Percentiles rank a stretch among this genome's conserved stretches.
Conservation (phyloP, 768 basidiomycete species). For the Leucogyrophana mollusca region DNA sequence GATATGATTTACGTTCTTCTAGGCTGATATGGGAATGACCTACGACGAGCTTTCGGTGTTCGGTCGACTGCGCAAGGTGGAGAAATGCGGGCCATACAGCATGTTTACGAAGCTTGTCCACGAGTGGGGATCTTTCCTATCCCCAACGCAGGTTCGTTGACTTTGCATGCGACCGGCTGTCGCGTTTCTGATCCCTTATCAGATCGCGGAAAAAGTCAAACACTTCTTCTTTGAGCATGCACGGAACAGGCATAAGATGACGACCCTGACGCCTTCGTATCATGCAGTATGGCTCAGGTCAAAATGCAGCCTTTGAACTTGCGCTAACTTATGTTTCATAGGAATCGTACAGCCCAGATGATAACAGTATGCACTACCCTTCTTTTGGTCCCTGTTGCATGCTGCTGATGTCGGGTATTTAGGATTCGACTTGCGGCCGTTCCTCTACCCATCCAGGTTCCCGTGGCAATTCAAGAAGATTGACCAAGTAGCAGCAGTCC, state of each 20-base stretch:
- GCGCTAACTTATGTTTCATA: slow-evolving; percentile 27
- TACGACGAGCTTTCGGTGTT: slow-evolving; percentile 95
- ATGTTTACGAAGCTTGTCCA: slow-evolving; percentile 94
- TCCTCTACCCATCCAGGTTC: slow-evolving; percentile 93
- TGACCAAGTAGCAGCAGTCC: slow-evolving; percentile 73
- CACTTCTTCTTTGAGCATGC: slow-evolving; percentile 97
- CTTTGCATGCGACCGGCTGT: neutral
- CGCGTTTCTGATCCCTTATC: neutral
- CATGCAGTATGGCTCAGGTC: slow-evolving; percentile 70
- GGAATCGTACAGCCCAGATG: slow-evolving; percentile 97
- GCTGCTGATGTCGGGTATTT: slow-evolving; percentile 6
- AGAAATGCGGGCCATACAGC: slow-evolving; percentile 97
- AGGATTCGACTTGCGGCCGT: slow-evolving; percentile 96
- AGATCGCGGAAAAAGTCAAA: slow-evolving; percentile 98
- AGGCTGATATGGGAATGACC: slow-evolving; percentile 99
- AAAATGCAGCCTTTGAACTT: slow-evolving; percentile 4
- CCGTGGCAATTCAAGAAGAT: slow-evolving; percentile 98
- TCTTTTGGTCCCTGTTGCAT: too few species aligned
- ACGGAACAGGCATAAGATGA: slow-evolving; percentile 98
- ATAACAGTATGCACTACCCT: slow-evolving; percentile 69
- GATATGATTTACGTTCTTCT: slow-evolving; percentile 4
- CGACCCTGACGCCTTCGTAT: slow-evolving; percentile 89
- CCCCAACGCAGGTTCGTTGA: slow-evolving; percentile 69
- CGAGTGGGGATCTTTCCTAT: slow-evolving; percentile 87
- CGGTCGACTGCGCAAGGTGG: slow-evolving; percentile 90